A percentile compares a stretch with the other conserved stretches of the same genome.
Conservation (phyloP, 768 basidiomycete genomes). For the Lactifluus subvellereus region DNA sequence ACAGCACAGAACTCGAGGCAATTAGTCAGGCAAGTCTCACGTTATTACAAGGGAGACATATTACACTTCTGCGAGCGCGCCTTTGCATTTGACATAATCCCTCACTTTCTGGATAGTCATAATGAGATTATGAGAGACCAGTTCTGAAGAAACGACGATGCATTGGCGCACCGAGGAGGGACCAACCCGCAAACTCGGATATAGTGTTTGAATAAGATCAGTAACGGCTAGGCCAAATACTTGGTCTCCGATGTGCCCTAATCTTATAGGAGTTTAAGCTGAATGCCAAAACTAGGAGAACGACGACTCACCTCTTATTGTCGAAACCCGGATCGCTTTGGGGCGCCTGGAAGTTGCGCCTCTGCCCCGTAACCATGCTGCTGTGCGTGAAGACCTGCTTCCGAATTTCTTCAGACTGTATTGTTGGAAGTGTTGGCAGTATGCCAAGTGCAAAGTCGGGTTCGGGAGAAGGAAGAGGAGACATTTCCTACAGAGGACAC, state of each 20-base stretch:
- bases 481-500: not conserved
- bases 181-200: slow-evolving; percentile 2
- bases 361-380: not conserved
- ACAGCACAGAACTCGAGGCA: not conserved
- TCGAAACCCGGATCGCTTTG: not conserved
- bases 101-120: slow-evolving; percentile 1
- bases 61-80: slow-evolving; percentile 7
- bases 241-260: slow-evolving; percentile 10
- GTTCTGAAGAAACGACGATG: not conserved
- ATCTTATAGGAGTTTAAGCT: not conserved
- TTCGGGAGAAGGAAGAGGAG: not conserved
- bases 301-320: not conserved
- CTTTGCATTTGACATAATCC: slow-evolving; percentile 2
- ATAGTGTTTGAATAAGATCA: slow-evolving; percentile 5
- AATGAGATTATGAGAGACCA: not conserved
- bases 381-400: slow-evolving; percentile 5
- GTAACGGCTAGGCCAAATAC: slow-evolving; percentile 9
- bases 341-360: not conserved
- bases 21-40: not conserved
- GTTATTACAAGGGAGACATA: not conserved
- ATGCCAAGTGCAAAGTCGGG: too few relatives aligned
- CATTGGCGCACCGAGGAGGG: slow-evolving; percentile 9
- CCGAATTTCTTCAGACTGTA: not conserved
- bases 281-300: not conserved
- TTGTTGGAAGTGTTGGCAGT: not conserved